These are phyloP conservation scores for Excoecaria cochinchinensis DNA, from an alignment of 345 rosid genomes.

Conservation along the genomic window DNA sequence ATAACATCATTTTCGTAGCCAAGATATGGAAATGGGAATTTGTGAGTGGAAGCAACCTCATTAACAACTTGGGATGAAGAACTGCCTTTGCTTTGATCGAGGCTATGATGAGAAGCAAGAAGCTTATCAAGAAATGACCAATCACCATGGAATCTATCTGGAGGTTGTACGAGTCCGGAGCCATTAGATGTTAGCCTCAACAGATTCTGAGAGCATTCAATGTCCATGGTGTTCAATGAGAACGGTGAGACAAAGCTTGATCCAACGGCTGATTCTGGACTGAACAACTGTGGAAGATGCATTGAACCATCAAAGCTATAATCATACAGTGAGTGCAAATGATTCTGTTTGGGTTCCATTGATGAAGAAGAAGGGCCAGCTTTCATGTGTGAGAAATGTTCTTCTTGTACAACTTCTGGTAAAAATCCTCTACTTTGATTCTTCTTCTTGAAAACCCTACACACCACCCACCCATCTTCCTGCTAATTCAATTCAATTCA, in stretches of 20 bases:
- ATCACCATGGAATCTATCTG: constrained; percentile 54
- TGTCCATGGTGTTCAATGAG: constrained; percentile 42
- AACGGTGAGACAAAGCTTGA: constrained; percentile 31
- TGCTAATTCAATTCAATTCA: constrained; percentile 22
- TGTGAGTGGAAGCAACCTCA: constrained; percentile 37
- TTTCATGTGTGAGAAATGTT: constrained; percentile 33
- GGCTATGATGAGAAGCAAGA: constrained; percentile 52
- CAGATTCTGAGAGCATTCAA: constrained; percentile 66
- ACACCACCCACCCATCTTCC: constrained; percentile 76
- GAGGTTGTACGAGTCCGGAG: constrained; percentile 25
- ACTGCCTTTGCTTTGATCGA: constrained; percentile 26
- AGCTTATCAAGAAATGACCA: constrained; percentile 91
- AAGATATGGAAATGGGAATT: constrained; percentile 64
- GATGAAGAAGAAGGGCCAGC: constrained; percentile 27
- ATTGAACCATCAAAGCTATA: constrained; percentile 45
- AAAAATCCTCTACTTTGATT: constrained; percentile 57
- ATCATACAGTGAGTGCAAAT: constrained; percentile 32
- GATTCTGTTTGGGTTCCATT: constrained; percentile 30
- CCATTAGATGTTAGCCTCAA: constrained; percentile 52
- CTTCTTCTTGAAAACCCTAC: constrained; percentile 78
- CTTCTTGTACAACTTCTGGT: constrained; percentile 42
- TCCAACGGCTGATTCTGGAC: constrained; percentile 56
- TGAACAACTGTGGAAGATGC: constrained; percentile 81
- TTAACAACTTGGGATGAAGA: constrained; percentile 39
- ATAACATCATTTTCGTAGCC: constrained; percentile 49